These are phyloP conservation scores for Trichoderma orchidacearum DNA, from an alignment of 495 filamentous ascomycete species.

Conservation along the genomic window DNA sequence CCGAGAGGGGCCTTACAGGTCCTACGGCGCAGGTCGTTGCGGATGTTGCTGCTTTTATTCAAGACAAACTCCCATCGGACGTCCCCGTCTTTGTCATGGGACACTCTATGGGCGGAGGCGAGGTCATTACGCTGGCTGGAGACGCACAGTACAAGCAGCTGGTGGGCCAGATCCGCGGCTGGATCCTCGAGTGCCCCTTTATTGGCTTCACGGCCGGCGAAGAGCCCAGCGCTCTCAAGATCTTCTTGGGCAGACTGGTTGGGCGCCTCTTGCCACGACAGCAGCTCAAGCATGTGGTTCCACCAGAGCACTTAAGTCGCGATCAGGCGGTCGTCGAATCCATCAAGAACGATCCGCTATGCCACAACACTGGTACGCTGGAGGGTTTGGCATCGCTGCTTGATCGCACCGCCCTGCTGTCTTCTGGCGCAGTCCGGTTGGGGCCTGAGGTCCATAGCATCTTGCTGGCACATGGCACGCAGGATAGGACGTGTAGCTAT, in stretches of 20 bases:
- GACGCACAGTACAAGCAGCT: slow-evolving; percentile 27
- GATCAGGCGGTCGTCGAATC: slow-evolving; percentile 44
- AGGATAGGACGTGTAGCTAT: slow-evolving; percentile 51
- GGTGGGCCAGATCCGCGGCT: slow-evolving; percentile 41
- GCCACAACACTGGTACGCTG: slow-evolving; percentile 69
- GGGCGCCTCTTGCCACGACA: slow-evolving; percentile 45
- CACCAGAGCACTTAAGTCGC: slow-evolving; percentile 42
- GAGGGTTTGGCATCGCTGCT: slow-evolving; percentile 63
- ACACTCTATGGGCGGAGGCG: slow-evolving; percentile 68
- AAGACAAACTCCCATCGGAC: slow-evolving; percentile 19
- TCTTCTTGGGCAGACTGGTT: slow-evolving; percentile 49
- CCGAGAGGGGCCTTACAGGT: slow-evolving; percentile 54
- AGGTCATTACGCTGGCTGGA: slow-evolving; percentile 40
- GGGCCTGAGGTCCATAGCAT: slow-evolving; percentile 26
- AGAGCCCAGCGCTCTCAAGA: slow-evolving; percentile 42
- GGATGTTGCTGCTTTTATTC: slow-evolving; percentile 63
- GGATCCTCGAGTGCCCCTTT: slow-evolving; percentile 55
- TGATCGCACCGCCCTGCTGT: slow-evolving; percentile 44
- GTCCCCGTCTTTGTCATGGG: slow-evolving; percentile 72
- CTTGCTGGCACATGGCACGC: slow-evolving; percentile 54
- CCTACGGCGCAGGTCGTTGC: slow-evolving; percentile 54
- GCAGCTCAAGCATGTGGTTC: slow-evolving; percentile 44
- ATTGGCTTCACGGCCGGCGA: slow-evolving; percentile 49
- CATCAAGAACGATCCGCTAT: slow-evolving; percentile 47
- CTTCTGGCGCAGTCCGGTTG: slow-evolving; percentile 24